Base-by-base conservation (phyloP, 2,329 filamentous ascomycete species). In the Ascochyta pisi region DNA sequence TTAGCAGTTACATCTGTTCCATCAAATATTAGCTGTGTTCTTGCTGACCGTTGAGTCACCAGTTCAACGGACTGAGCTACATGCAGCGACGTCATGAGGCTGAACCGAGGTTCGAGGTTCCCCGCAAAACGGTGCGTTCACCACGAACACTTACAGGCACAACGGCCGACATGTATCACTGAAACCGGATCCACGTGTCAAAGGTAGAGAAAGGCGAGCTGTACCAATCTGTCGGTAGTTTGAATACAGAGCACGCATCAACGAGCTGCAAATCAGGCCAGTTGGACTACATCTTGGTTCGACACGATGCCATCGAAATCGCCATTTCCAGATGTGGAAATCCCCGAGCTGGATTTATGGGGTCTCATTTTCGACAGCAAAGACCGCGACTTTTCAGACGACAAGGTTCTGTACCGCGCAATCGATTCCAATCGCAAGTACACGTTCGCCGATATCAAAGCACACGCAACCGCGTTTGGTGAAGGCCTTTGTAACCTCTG, bases 401-500 rank as follows among this genome's bases (percentile, higher is more conserved):
- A 63, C 31, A 68, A 67, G 50, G 65, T 68, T 19, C 62, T 68
- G 16, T 68, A 68, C 46, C 63, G 64, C 23, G 63, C 66, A 3
- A 50, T 61, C 37, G 19, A 59, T 16, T 60, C 64, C 5, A 46
- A 57, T 29, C 65, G 61, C 24, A 63, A 59, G 6, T 91, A 96
- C 76, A 95, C 87, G 37, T 92, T 85, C 73, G 80, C 81, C 27
- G 82, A 91, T 57, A 77, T 90, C 54, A 88, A 85, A 66, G 79
- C 80, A 57, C 80, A 84, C 15, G 88, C 91, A 3, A 77, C 86
- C 26, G 82, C 86, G 9, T 95, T 96, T 63, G 93, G 91, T 45
- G 85, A 88, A 63, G 93, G 91, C 0, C 82, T 97, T 15, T 87
- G 86, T 67, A 84, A 88, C 29, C 75, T 81, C 26, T 94, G 88